These are phyloP conservation scores for Xylariaceae sp. DNA, from an alignment of 2,329 filamentous ascomycete genomes.

Conservation along the genomic window DNA sequence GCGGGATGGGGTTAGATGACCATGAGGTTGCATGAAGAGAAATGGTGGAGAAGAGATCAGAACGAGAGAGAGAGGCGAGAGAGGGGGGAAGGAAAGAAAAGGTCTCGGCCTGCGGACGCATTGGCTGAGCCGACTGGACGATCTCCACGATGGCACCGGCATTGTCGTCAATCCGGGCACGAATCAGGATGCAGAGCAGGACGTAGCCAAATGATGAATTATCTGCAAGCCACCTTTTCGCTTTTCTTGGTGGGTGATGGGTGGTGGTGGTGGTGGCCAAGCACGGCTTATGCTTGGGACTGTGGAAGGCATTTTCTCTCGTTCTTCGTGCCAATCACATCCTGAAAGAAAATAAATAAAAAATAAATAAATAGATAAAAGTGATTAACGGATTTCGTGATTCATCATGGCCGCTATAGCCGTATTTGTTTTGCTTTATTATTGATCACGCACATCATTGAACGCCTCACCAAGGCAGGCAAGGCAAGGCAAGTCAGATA, in stretches of 20 bases:
- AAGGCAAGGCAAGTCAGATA: no score
- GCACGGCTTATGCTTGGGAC: background rate
- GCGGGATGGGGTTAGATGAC: conserved; percentile 7
- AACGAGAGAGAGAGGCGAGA: background rate
- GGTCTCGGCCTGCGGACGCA: background rate
- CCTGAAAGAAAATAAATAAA: no score
- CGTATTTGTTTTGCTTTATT: background rate
- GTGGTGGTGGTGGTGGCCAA: background rate
- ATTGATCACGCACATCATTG: background rate
- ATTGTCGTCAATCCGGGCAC: conserved; percentile 21
- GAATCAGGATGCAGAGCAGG: conserved; percentile 9
- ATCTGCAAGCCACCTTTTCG: conserved; percentile 3
- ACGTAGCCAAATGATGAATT: background rate
- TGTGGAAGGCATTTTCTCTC: no score
- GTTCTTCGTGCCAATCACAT: no score
- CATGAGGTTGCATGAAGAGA: conserved; percentile 14
- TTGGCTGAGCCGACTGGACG: conserved; percentile 4
- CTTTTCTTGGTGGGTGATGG: no score
- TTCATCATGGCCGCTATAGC: background rate
- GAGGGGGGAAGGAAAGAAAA: background rate
- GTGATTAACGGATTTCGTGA: background rate
- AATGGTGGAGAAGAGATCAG: conserved; percentile 5
- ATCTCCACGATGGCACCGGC: conserved; percentile 11
- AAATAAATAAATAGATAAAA: no score
- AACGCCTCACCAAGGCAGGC: background rate